phyloP scores from a whole-genome alignment of 441 rosid genomes.

The Manihot esculenta region DNA sequence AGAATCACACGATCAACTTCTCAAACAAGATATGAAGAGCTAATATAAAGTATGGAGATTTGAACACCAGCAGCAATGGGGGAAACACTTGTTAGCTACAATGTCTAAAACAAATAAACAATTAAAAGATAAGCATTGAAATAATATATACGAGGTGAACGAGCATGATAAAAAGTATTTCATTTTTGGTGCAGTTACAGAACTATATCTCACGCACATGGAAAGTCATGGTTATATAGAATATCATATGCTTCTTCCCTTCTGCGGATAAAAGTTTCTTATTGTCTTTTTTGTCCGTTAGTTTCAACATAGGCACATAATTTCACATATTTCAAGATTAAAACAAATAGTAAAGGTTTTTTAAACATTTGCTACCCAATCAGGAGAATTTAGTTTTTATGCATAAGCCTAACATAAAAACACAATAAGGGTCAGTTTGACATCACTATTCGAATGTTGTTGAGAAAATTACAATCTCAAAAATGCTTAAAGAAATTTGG shows the following conservation, averaged over 20 bases:
- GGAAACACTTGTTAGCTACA: constrained; percentile 5
- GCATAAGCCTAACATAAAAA: background rate
- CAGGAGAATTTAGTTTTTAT: background rate
- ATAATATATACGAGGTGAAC: background rate
- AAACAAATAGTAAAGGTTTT: background rate
- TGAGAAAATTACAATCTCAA: no score
- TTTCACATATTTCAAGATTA: background rate
- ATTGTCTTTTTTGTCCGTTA: background rate
- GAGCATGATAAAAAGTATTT: background rate
- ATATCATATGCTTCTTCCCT: background rate
- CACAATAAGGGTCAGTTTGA: no score
- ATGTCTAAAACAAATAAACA: background rate
- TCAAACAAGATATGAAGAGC: constrained; percentile 17
- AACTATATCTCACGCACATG: background rate
- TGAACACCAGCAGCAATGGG: constrained; percentile 28
- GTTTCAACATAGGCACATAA: background rate
- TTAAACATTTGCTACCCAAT: constrained; percentile 1
- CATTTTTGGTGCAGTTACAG: constrained; percentile 5
- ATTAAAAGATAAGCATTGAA: background rate
- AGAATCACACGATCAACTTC: constrained; percentile 8
- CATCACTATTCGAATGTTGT: no score
- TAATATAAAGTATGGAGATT: constrained; percentile 16
- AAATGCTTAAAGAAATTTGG: no score
- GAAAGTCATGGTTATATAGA: background rate
- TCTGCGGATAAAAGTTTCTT: background rate